These are phyloP conservation scores for Protomyces macrosporus DNA, from an alignment of 1,139 yeast species.

Conservation along the genomic window DNA sequence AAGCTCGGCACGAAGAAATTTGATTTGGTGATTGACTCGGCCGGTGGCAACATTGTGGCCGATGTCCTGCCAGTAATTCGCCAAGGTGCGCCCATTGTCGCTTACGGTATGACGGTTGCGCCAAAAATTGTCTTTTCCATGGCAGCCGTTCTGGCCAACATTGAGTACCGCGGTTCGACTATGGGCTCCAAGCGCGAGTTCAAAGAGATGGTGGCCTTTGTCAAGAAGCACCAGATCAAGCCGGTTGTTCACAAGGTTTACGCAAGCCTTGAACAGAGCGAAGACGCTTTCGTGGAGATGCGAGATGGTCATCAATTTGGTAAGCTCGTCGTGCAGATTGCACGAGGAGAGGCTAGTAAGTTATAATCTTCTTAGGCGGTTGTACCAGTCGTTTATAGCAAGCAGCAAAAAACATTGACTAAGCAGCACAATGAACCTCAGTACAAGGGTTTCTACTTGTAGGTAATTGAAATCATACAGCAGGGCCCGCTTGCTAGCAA, in stretches of 20 bases:
- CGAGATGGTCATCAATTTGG: slow-evolving; percentile 33
- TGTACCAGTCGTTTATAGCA: too few species aligned
- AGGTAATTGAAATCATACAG: too few species aligned
- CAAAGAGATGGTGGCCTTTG: slow-evolving; percentile 29
- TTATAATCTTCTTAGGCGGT: too few species aligned
- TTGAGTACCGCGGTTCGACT: slow-evolving; percentile 32
- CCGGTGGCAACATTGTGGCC: slow-evolving; percentile 32
- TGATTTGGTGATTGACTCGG: slow-evolving; percentile 32
- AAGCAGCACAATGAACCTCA: too few species aligned
- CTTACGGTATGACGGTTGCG: slow-evolving; percentile 33
- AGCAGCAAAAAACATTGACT: too few species aligned
- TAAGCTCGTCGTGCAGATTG: slow-evolving; percentile 33
- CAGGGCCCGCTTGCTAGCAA: too few species aligned
- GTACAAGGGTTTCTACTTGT: too few species aligned
- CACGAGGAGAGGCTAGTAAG: background rate
- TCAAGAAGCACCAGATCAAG: slow-evolving; percentile 25
- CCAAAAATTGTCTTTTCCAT: slow-evolving; percentile 30
- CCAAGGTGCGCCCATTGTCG: slow-evolving; percentile 29
- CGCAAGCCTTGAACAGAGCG: slow-evolving; percentile 28
- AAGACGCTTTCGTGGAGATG: slow-evolving; percentile 30
- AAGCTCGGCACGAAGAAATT: slow-evolving; percentile 37
- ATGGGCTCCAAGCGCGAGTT: slow-evolving; percentile 33
- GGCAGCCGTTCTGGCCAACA: slow-evolving; percentile 31
- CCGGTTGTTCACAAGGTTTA: slow-evolving; percentile 30
- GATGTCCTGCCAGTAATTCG: slow-evolving; percentile 24